Conservation (phyloP, 495 filamentous ascomycete genomes). For the Talaromyces borbonicus region DNA sequence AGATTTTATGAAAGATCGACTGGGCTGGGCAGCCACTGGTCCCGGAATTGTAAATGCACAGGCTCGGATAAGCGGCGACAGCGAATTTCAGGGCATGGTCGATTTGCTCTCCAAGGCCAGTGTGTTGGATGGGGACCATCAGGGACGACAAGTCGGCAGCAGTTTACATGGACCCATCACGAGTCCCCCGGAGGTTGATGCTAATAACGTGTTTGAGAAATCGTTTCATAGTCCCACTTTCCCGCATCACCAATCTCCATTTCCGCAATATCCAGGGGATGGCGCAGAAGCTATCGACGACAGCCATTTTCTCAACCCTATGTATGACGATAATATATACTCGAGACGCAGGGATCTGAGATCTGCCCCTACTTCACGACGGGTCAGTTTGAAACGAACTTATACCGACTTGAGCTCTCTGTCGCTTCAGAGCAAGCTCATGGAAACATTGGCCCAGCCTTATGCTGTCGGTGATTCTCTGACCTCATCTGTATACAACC, state of each 20-base stretch:
- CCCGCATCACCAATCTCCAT: neutral
- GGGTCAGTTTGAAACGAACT: constrained; percentile 74
- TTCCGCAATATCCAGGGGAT: neutral
- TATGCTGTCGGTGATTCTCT: constrained; percentile 48
- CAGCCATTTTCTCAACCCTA: constrained; percentile 20
- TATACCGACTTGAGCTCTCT: constrained; percentile 69
- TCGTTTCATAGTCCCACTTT: constrained; percentile 48
- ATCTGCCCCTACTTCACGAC: constrained; percentile 40
- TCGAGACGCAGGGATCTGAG: constrained; percentile 23
- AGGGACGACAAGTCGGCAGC: constrained; percentile 28
- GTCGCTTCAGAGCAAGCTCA: constrained; percentile 69
- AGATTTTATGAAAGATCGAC: constrained; percentile 92
- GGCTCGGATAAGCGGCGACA: constrained; percentile 68
- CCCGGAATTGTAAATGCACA: constrained; percentile 67
- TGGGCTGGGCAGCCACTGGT: constrained; percentile 66
- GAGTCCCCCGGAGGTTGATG: constrained; percentile 59
- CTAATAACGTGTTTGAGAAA: constrained; percentile 71
- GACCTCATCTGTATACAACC: constrained; percentile 22
- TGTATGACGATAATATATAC: constrained; percentile 24
- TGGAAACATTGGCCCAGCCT: constrained; percentile 81
- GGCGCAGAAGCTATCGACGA: constrained; percentile 9
- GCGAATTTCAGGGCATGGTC: constrained; percentile 84
- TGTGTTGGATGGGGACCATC: constrained; percentile 49
- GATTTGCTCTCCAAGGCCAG: constrained; percentile 75
- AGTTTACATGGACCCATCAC: constrained; percentile 53